Base-by-base conservation (phyloP, 768 basidiomycete genomes). In the Podaxis sp. region DNA sequence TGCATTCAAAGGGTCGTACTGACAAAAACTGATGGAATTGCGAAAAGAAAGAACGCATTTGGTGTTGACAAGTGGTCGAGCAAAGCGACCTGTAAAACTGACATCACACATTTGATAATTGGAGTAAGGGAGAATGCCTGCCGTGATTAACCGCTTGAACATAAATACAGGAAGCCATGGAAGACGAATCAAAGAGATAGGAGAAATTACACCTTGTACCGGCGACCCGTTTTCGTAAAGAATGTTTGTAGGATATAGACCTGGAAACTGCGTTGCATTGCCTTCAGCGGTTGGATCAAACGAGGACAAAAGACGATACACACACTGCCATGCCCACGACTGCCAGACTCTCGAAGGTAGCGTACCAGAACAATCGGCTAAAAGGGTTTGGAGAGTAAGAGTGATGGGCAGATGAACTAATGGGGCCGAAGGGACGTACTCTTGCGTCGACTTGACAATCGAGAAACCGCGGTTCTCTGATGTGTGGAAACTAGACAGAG, bases 321-420 rank as follows among this genome's bases (percentile, higher is more conserved):
- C 77, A 96, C 94, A 88, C 74, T 16, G 95, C 93, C 91, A 96
- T 96, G 44, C 82, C 86, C 61, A 93, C 79, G 46, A 96, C 81
- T 14, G 80, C 90, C 42, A 89, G 55, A 48, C 87, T 88, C 76
- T 96, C 94, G 48, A 93, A 73, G 3, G 93, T 77, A 1, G 87
- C 91, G 68, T 95, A 96, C 95, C 95, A 98, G 75, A 97, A 98
- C 58, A 98, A 80, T 36, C 92, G 89, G 70, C 90, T 93, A 51
- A 14, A 3, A 28, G n/a, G 62, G 46, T 5, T 5, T 53, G 32
- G 32, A 9, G 32, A 32, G 64, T 32, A 65, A 57, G 59, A 42
- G 52, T 48, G 40, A 18, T 32, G 38, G 13, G 3, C 21, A 28
- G 10, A 6, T 5, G 6, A 18, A 18, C 9, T 32, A 32, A 13